Evolutionary conservation across 2,329 filamentous ascomycete species (phyloP).

Genomic region (Apiospora saccharicola): DNA sequence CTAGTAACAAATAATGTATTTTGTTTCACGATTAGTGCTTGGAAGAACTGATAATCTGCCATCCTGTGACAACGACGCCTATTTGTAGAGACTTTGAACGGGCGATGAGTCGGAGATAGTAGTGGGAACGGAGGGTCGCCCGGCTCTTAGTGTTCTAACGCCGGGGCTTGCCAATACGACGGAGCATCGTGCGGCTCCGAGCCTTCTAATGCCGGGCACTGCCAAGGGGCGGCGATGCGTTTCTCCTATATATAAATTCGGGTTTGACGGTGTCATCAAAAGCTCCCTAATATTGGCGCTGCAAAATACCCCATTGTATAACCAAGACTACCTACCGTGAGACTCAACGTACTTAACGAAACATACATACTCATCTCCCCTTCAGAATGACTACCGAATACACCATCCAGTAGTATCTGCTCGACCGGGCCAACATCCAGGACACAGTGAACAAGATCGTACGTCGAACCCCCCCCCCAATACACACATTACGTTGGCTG

Average conservation of each 20-base stretch:
- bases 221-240: background rate
- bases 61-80: background rate
- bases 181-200: background rate
- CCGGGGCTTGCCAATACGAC: constrained; percentile 23
- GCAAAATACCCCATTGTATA: background rate
- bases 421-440: constrained; percentile 43
- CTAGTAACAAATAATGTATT: background rate
- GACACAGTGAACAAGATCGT: constrained; percentile 40
- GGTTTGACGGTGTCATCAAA: too few species aligned
- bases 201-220: background rate
- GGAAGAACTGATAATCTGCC: background rate
- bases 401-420: constrained; percentile 40
- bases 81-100: background rate
- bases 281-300: background rate
- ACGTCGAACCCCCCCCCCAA: constrained; percentile 7
- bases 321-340: background rate
- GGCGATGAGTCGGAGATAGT: background rate
- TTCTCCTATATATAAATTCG: background rate
- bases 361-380: constrained; percentile 4
- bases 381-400: constrained; percentile 38
- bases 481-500: too few species aligned
- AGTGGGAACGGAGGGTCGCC: background rate
- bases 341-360: background rate
- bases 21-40: background rate
- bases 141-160: constrained; percentile 6